Evolutionary conservation across 2,329 filamentous ascomycete species (phyloP), one percentile per base, ranked within the genome.

Genomic region (Zopfia rhizophila): DNA sequence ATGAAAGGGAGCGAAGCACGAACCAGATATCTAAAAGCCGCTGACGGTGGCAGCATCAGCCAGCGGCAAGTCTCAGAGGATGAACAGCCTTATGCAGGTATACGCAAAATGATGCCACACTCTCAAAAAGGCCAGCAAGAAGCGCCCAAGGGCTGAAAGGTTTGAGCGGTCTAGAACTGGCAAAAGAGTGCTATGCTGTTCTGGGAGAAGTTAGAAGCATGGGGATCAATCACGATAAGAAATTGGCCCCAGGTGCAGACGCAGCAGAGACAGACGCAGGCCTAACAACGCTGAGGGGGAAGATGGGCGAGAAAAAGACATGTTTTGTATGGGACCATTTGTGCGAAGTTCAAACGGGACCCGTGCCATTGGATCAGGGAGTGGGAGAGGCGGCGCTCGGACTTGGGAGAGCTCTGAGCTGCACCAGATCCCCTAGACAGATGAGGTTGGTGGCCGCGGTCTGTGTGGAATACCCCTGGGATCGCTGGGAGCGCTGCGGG

Each of bases 21-120:
- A 54, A 68, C 66, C 66, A 68, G 28, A 60, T 56, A 63, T 63
- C 53, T 56, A 63, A 59, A 53, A 53, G 51, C 53, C 61, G 61
- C 23, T 39, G 40, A 44, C 27, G 29, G 19, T 19, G 12, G 7
- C 23, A 27, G 7, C 36, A 18, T 11, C 10, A 17, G 21, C 53
- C 54, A 53, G 55, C 53, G 58, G 48, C 56, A 60, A 53, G 56
- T 51, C 46, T 45, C 50, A 42, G 44, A 61, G 49, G 45, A 50
- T 45, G 58, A 56, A 40, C 45, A 53, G 56, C 11, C 56, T 50
- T 53, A 51, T 55, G 43, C 56, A 65, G 58, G 60, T 62, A 58
- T 62, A 61, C 47, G 60, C 48, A 57, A 55, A 58, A 56, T 56
- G 58, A 60, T 50, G 60, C 55, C 60, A 61, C 51, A 49, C 46